Conservation (phyloP, 2,329 filamentous ascomycete genomes). For the Diaporthe velutina region DNA sequence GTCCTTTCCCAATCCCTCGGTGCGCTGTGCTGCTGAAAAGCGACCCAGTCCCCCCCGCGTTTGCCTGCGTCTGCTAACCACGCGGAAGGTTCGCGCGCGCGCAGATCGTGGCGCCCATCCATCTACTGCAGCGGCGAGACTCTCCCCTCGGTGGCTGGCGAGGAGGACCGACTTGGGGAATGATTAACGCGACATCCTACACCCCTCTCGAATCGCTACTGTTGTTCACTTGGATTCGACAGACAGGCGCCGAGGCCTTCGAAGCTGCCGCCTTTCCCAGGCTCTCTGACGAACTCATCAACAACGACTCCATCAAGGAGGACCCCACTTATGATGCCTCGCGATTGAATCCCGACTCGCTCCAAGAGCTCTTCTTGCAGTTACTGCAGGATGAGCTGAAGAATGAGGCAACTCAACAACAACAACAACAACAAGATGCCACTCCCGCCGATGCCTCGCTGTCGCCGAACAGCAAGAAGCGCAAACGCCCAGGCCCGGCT, state of each 20-base stretch:
- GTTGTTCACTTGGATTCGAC: slow-evolving; percentile 50
- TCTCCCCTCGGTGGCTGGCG: slow-evolving; percentile 50
- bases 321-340: slow-evolving; percentile 78
- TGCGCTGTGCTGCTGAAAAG: slow-evolving; percentile 19
- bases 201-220: slow-evolving; percentile 53
- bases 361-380: slow-evolving; percentile 83
- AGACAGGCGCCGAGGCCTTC: slow-evolving; percentile 48
- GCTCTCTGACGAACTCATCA: slow-evolving; percentile 72
- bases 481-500: slow-evolving; percentile 77
- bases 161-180: slow-evolving; percentile 50
- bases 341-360: slow-evolving; percentile 81
- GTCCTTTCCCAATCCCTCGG: slow-evolving; percentile 28
- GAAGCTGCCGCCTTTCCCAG: slow-evolving; percentile 49
- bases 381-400: slow-evolving; percentile 81
- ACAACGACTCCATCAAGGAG: slow-evolving; percentile 79
- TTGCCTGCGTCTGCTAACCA: slow-evolving; percentile 28
- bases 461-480: slow-evolving; percentile 75
- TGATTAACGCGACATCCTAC: slow-evolving; percentile 49
- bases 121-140: slow-evolving; percentile 50
- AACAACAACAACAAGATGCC: slow-evolving; percentile 23
- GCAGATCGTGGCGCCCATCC: slow-evolving; percentile 51
- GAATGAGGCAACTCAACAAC: slow-evolving; percentile 52
- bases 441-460: slow-evolving; percentile 56
- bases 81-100: slow-evolving; percentile 29
- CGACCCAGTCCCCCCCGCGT: neutral